Evolutionary conservation across 2,329 filamentous ascomycete genomes (phyloP).

Genomic region (Monosporascus cannonballus): DNA sequence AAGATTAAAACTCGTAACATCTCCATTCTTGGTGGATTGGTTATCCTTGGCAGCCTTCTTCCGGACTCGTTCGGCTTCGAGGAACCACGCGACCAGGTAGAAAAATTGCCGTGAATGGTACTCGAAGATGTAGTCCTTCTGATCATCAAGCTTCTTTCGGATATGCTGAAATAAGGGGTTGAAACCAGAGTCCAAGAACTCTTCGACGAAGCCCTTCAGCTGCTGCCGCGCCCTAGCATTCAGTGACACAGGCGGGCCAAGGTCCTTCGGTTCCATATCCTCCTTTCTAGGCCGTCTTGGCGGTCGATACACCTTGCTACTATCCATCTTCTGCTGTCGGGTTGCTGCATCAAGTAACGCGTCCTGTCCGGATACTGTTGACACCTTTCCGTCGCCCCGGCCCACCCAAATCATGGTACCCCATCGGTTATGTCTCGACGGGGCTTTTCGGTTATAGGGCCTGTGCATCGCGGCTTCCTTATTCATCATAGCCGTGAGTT

Average conservation of each 20-base stretch:
- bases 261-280: constrained; percentile 62
- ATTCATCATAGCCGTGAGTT: constrained; percentile 67
- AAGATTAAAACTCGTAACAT: constrained; percentile 73
- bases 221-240: constrained; percentile 69
- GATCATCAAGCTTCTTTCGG: constrained; percentile 82
- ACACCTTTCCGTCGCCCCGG: constrained; percentile 75
- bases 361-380: constrained; percentile 83
- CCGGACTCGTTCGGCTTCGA: constrained; percentile 75
- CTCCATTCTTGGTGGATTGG: constrained; percentile 37
- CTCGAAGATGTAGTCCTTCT: constrained; percentile 72
- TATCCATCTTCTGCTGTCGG: constrained; percentile 83
- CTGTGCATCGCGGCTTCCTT: constrained; percentile 82
- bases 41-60: constrained; percentile 48
- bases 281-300: constrained; percentile 59
- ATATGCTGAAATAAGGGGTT: constrained; percentile 84
- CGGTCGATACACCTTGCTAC: constrained; percentile 82
- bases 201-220: constrained; percentile 76
- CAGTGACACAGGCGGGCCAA: constrained; percentile 66
- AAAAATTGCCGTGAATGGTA: constrained; percentile 83
- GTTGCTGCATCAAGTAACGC: constrained; percentile 67
- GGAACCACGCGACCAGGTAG: constrained; percentile 88
- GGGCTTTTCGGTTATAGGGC: constrained; percentile 68
- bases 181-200: constrained; percentile 92
- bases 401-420: constrained; percentile 98
- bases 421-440: constrained; percentile 87